phyloP scores from a whole-genome alignment of 2,329 filamentous ascomycete genomes.

The Fusarium subglutinans region DNA sequence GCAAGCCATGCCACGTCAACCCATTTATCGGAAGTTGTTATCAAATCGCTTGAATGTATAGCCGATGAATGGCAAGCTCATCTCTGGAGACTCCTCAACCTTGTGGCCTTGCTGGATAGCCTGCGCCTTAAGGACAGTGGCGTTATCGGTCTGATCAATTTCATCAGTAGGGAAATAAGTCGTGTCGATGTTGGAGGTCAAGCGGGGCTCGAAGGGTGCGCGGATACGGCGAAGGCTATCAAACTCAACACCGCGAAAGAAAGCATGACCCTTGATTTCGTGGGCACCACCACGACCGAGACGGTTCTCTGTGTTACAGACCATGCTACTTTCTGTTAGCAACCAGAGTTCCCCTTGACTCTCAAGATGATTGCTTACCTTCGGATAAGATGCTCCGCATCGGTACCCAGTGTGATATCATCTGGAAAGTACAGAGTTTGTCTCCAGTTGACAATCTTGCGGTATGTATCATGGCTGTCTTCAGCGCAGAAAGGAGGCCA shows the following conservation, averaged over 20 bases:
- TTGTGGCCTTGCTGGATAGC: slow-evolving; percentile 73
- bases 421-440: slow-evolving; percentile 96
- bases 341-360: neutral
- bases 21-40: slow-evolving; percentile 68
- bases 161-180: slow-evolving; percentile 99
- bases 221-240: slow-evolving; percentile 91
- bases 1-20: slow-evolving; percentile 1
- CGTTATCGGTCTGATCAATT: slow-evolving; percentile 95
- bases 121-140: slow-evolving; percentile 85
- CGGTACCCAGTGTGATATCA: slow-evolving; percentile 86
- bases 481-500: slow-evolving; percentile 99
- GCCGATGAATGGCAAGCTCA: slow-evolving; percentile 82
- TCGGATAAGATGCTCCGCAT: slow-evolving; percentile 92
- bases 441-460: slow-evolving; percentile 99
- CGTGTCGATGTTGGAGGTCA: slow-evolving; percentile 93
- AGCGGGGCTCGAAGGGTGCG: slow-evolving; percentile 93
- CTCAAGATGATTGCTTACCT: slow-evolving; percentile 66
- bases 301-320: slow-evolving; percentile 93
- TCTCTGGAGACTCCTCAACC: slow-evolving; percentile 85
- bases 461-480: slow-evolving; percentile 96
- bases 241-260: slow-evolving; percentile 97
- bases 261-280: slow-evolving; percentile 92
- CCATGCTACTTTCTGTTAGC: slow-evolving; percentile 68
- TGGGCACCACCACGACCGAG: slow-evolving; percentile 86
- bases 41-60: slow-evolving; percentile 92